Percentiles rank a stretch among this genome's conserved stretches.
Conservation (phyloP, 139 green algal genomes). For the Closterium sp. region DNA sequence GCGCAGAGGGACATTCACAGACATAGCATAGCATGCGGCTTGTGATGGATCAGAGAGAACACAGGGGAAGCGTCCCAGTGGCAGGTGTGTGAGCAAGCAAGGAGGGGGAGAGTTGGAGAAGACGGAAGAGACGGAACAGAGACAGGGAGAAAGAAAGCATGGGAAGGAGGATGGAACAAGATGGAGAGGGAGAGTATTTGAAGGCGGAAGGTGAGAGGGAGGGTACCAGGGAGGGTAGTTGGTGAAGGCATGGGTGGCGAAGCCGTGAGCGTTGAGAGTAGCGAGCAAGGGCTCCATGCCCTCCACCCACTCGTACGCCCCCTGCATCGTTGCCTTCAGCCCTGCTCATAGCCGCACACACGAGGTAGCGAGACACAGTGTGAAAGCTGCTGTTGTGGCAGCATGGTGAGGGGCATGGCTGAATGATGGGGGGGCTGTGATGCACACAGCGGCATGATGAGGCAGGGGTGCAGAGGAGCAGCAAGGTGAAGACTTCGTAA, state of each 20-base stretch:
- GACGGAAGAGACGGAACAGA: background rate
- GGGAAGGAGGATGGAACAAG: background rate
- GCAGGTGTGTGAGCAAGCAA: background rate
- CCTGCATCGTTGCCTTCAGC: constrained; percentile 40
- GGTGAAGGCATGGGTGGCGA: constrained; percentile 68
- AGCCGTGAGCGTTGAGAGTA: constrained; percentile 58
- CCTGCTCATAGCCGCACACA: constrained; percentile 2
- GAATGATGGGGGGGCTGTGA: background rate
- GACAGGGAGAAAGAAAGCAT: background rate
- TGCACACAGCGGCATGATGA: background rate
- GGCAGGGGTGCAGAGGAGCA: background rate
- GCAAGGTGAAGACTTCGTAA: background rate
- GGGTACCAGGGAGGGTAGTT: constrained; percentile 80
- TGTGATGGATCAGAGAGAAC: background rate
- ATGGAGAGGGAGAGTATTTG: background rate
- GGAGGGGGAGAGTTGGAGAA: background rate
- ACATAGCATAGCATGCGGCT: background rate
- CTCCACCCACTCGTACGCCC: constrained; percentile 76
- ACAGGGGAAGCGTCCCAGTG: background rate
- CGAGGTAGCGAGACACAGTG: background rate
- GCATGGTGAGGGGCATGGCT: background rate
- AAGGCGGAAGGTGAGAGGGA: background rate
- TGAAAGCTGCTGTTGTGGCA: background rate
- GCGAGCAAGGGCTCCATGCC: constrained; percentile 74
- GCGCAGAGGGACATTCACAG: too few relatives aligned